Evolutionary conservation across 495 filamentous ascomycete genomes (phyloP).

Genomic region (Polyplosphaeria fusca): DNA sequence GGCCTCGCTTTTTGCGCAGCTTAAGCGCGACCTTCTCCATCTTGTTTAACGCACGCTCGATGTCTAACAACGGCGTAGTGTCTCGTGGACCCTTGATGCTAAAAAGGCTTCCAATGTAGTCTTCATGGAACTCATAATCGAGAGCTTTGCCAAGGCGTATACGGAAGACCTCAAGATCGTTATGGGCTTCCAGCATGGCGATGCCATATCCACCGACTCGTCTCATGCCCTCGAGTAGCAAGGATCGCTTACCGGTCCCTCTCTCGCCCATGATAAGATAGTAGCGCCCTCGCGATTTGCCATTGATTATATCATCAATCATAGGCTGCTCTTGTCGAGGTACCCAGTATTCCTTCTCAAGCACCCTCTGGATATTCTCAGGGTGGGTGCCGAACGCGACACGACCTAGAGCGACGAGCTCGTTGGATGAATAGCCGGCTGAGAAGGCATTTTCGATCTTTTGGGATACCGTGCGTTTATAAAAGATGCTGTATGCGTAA

Average conservation of each 20-base stretch:
- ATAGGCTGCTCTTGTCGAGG: slow-evolving; percentile 16
- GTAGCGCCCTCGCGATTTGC: slow-evolving; percentile 12
- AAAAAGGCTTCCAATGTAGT: slow-evolving; percentile 25
- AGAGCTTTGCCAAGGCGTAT: slow-evolving; percentile 22
- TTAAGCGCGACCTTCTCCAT: slow-evolving; percentile 26
- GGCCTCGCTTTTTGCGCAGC: neutral
- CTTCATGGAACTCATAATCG: slow-evolving; percentile 27
- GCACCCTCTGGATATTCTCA: neutral
- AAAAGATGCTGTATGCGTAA: slow-evolving; percentile 19
- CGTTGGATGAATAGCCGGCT: slow-evolving; percentile 12
- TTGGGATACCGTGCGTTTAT: slow-evolving; percentile 18
- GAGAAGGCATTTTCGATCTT: slow-evolving; percentile 22
- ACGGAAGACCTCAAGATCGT: slow-evolving; percentile 25
- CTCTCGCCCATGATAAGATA: slow-evolving; percentile 22
- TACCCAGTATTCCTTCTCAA: slow-evolving; percentile 16
- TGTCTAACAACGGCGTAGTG: slow-evolving; percentile 22
- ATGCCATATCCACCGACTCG: slow-evolving; percentile 21
- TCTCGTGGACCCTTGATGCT: slow-evolving; percentile 22
- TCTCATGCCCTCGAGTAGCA: slow-evolving; percentile 21
- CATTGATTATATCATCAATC: slow-evolving; percentile 24
- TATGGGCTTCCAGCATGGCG: slow-evolving; percentile 24
- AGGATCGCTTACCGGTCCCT: slow-evolving; percentile 17
- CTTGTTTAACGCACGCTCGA: slow-evolving; percentile 25
- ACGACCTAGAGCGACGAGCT: slow-evolving; percentile 19
- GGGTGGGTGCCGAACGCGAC: slow-evolving; percentile 10